These are phyloP conservation scores for Mallotus nudiflorus DNA, from an alignment of 345 rosid genomes.

Conservation along the genomic window DNA sequence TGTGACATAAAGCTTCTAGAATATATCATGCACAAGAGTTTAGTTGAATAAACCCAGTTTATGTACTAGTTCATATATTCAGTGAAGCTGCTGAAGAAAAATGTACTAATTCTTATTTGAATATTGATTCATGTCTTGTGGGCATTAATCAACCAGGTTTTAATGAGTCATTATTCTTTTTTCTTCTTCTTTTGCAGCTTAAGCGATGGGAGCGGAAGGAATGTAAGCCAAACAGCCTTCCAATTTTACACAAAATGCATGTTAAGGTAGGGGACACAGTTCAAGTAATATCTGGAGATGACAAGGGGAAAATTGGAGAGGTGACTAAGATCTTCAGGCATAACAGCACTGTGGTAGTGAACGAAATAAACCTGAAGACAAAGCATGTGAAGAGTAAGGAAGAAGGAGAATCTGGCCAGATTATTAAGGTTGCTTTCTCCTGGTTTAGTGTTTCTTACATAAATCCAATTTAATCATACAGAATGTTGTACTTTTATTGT, in stretches of 20 bases:
- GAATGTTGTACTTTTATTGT: too few relatives aligned
- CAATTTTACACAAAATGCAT: slow-evolving; percentile 83
- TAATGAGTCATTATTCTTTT: not conserved
- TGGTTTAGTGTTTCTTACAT: not conserved
- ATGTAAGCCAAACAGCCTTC: slow-evolving; percentile 94
- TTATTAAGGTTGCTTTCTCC: slow-evolving; percentile 58
- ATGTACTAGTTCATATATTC: not conserved
- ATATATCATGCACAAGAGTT: not conserved
- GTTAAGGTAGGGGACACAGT: slow-evolving; percentile 89
- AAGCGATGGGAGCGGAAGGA: slow-evolving; percentile 89
- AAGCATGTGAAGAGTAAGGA: slow-evolving; percentile 90
- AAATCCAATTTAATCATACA: not conserved
- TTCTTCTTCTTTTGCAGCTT: slow-evolving; percentile 44
- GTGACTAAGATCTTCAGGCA: slow-evolving; percentile 65
- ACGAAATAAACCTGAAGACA: slow-evolving; percentile 85
- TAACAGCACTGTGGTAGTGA: slow-evolving; percentile 71
- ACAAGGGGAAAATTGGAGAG: slow-evolving; percentile 88
- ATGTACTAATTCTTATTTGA: not conserved
- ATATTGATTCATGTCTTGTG: not conserved
- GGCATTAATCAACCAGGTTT: not conserved
- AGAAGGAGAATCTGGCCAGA: slow-evolving; percentile 86
- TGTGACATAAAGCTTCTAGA: not conserved
- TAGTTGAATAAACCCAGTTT: not conserved
- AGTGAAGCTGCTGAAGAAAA: not conserved
- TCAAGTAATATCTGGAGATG: slow-evolving; percentile 76